Evolutionary conservation across 345 rosid genomes (phyloP), one percentile per base, ranked within the genome.

Genomic region (Sisymbrium altissimum): DNA sequence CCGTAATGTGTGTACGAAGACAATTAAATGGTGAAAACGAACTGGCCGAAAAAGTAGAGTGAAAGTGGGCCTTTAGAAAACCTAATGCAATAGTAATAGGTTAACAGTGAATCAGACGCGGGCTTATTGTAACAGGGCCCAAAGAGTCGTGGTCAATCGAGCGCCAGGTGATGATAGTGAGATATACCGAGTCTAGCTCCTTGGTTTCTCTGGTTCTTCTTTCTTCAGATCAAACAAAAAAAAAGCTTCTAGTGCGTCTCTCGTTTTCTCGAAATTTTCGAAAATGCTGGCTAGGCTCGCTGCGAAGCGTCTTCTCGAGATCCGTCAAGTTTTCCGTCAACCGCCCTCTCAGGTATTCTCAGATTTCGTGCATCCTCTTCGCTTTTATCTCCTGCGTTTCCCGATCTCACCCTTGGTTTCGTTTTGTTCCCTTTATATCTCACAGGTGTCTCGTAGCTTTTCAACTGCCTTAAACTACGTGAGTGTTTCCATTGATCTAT

Each of bases 381-480:
- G 2, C 1, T 39, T 9, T 32, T 0, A 6, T 32, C 59, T 78
- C 59, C 53, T 66, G 57, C 48, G 29, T 21, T 58, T 62, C 21
- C 64, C 65, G 56, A 66, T 77, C 85, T 81, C 71, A 72, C 33
- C 29, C 35, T 33, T 48, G 41, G 12, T 4, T 29, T 64, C 48
- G 23, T 15, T 13, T 54, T 63, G n/a, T 52, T 53, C 25, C 56
- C 14, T 41, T 43, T 21, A 7, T 50, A 4, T 66, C 25, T 54
- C 61, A 9, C 72, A 88, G 97, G 72, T 61, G 10, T 74, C 81
- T 78, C 87, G 99, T 52, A 81, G 92, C 64, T 86, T 92, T 53
- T 96, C 99, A 5, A 89, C 99, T 50, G 93, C 98, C 39, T 80
- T 92, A 76, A 92, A 96, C 81, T 89, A 96, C 58, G 99, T 92